These are phyloP conservation scores for Lactifluus echinatus DNA, from an alignment of 768 basidiomycete genomes.

Conservation along the genomic window DNA sequence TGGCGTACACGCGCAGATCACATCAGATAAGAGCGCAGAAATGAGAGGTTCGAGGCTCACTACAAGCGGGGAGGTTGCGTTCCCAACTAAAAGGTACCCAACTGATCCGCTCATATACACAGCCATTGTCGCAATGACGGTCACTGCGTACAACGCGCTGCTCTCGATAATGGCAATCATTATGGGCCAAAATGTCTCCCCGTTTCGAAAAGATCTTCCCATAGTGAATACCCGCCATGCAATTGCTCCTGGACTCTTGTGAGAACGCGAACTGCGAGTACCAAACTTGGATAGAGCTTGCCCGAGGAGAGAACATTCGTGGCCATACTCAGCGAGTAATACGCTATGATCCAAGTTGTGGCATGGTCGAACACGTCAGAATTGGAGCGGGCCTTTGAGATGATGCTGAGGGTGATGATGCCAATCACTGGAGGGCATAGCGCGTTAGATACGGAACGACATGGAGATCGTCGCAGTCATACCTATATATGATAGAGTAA, in stretches of 20 bases:
- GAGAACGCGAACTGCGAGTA: not conserved
- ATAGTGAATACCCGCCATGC: not conserved
- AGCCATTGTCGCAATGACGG: not conserved
- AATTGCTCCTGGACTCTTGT: not conserved
- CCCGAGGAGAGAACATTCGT: not conserved
- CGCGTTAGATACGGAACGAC: not conserved
- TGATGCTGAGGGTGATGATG: not conserved
- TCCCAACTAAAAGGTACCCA: not conserved
- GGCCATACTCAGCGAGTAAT: not conserved
- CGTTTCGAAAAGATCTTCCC: not conserved
- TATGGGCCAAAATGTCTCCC: not conserved
- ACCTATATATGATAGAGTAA: conserved; percentile 1
- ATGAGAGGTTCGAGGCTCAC: not conserved
- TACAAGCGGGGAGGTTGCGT: not conserved
- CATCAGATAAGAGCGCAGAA: no score
- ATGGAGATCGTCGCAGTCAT: not conserved
- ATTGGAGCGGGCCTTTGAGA: not conserved
- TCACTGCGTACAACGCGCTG: not conserved
- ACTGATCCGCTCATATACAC: not conserved
- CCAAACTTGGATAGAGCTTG: not conserved
- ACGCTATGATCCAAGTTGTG: not conserved
- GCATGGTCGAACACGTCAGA: not conserved
- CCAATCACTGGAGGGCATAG: not conserved
- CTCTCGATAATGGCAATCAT: not conserved
- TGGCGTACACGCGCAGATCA: no score